phyloP scores from a whole-genome alignment of 2,329 filamentous ascomycete genomes.

The Epichloe baconii region DNA sequence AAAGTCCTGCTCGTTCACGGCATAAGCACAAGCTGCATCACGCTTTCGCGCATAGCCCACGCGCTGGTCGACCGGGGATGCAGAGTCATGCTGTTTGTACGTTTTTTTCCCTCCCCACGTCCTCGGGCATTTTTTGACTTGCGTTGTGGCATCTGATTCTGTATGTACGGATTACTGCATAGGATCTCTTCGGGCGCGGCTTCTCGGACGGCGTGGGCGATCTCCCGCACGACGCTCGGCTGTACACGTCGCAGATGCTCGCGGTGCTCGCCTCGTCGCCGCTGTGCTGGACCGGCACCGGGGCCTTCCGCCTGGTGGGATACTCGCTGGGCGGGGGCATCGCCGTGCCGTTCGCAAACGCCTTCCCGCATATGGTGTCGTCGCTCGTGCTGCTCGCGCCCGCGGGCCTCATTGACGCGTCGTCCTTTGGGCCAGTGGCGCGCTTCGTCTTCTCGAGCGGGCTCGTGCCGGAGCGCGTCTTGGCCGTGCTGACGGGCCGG shows the following conservation, averaged over 20 bases:
- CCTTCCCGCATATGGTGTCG: slow-evolving; percentile 57
- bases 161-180: not conserved
- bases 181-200: slow-evolving; percentile 58
- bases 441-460: slow-evolving; percentile 42
- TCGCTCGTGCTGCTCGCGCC: slow-evolving; percentile 68
- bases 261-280: slow-evolving; percentile 57
- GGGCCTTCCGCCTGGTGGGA: slow-evolving; percentile 54
- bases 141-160: too few relatives aligned
- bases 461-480: slow-evolving; percentile 37
- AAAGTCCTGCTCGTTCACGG: slow-evolving; percentile 73
- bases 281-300: slow-evolving; percentile 49
- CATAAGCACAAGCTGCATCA: slow-evolving; percentile 70
- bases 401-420: slow-evolving; percentile 53
- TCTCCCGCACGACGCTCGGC: slow-evolving; percentile 56
- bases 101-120: slow-evolving; percentile 8
- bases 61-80: slow-evolving; percentile 55
- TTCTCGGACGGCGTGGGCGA: slow-evolving; percentile 52
- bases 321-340: slow-evolving; percentile 78
- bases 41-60: slow-evolving; percentile 53
- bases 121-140: not conserved
- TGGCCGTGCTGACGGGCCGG: slow-evolving; percentile 33
- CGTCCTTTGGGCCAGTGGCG: slow-evolving; percentile 36
- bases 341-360: slow-evolving; percentile 57
- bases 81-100: slow-evolving; percentile 66
- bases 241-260: slow-evolving; percentile 62